Percentiles rank a stretch among this genome's conserved stretches.
These are phyloP conservation scores for Backusella tarrabulga DNA, from an alignment of 192 early-diverging fungal genomes.

Conservation along the genomic window DNA sequence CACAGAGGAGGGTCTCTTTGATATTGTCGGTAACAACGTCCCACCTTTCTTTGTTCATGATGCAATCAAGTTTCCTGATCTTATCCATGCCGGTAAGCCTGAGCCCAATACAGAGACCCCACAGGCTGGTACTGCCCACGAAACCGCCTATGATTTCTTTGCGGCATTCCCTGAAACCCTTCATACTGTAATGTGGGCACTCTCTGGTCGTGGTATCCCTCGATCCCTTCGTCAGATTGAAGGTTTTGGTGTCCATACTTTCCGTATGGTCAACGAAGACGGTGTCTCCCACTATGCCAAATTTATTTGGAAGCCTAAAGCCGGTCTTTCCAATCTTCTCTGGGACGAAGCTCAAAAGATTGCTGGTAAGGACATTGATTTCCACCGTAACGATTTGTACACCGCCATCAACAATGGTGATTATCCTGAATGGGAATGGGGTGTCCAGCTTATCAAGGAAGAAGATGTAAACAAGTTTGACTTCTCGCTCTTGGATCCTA, in stretches of 20 bases:
- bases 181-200: slow-evolving; percentile 41
- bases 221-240: slow-evolving; percentile 36
- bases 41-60: slow-evolving; percentile 50
- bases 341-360: slow-evolving; percentile 45
- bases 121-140: slow-evolving; percentile 42
- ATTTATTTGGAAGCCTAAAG: slow-evolving; percentile 43
- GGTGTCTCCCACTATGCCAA: slow-evolving; percentile 42
- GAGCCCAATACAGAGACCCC: slow-evolving; percentile 46
- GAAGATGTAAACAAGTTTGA: slow-evolving; percentile 33
- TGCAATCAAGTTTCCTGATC: slow-evolving; percentile 39
- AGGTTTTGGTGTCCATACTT: slow-evolving; percentile 50
- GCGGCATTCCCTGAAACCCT: slow-evolving; percentile 35
- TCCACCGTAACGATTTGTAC: slow-evolving; percentile 40
- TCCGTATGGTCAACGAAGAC: slow-evolving; percentile 40
- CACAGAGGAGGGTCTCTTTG: slow-evolving; percentile 35
- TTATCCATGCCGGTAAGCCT: slow-evolving; percentile 43
- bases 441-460: slow-evolving; percentile 40
- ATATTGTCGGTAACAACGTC: slow-evolving; percentile 38
- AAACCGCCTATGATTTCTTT: slow-evolving; percentile 45
- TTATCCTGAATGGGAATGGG: slow-evolving; percentile 44
- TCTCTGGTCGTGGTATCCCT: slow-evolving; percentile 45
- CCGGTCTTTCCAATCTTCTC: slow-evolving; percentile 29
- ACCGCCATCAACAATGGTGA: slow-evolving; percentile 34
- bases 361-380: slow-evolving; percentile 45
- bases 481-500: slow-evolving; percentile 46